Conservation (phyloP, 2,329 filamentous ascomycete species). For the Lanzia echinophila region DNA sequence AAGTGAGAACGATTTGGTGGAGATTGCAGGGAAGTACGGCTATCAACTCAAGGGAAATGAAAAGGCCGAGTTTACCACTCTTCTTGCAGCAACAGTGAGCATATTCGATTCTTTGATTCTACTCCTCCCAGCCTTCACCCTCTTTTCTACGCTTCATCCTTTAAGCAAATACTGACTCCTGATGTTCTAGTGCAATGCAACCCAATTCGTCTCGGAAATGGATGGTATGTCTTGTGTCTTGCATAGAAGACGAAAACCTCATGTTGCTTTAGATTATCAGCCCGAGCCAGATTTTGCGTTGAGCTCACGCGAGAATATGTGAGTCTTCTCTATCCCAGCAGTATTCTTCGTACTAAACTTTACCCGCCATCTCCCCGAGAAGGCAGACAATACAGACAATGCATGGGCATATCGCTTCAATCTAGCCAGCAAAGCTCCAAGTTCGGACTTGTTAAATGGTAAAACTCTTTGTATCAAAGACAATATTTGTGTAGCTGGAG, state of each 20-base stretch:
- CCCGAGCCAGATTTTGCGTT: constrained; percentile 14
- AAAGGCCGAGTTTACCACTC: constrained; percentile 16
- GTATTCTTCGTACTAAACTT: neutral
- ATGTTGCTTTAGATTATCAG: constrained; percentile 15
- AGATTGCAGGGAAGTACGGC: constrained; percentile 15
- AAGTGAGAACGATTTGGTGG: constrained; percentile 15
- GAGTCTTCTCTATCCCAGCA: neutral
- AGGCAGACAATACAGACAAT: constrained; percentile 17
- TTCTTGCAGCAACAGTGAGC: constrained; percentile 12
- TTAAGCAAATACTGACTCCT: neutral
- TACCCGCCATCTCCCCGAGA: constrained; percentile 13
- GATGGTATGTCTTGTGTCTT: constrained; percentile 10
- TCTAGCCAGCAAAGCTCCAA: constrained; percentile 14
- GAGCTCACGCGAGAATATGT: constrained; percentile 16
- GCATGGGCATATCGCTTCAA: constrained; percentile 17
- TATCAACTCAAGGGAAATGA: constrained; percentile 19
- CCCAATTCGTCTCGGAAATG: constrained; percentile 19
- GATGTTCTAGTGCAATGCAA: constrained; percentile 13
- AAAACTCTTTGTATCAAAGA: constrained; percentile 48
- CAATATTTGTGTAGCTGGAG: constrained; percentile 46
- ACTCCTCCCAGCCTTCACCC: neutral
- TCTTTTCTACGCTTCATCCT: neutral
- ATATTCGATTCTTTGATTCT: constrained; percentile 1
- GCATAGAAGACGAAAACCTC: neutral
- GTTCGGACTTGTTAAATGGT: constrained; percentile 29